Percentiles rank a stretch among this genome's conserved stretches.
These are phyloP conservation scores for Penicillium desertorum DNA, from an alignment of 495 filamentous ascomycete genomes.

Conservation along the genomic window DNA sequence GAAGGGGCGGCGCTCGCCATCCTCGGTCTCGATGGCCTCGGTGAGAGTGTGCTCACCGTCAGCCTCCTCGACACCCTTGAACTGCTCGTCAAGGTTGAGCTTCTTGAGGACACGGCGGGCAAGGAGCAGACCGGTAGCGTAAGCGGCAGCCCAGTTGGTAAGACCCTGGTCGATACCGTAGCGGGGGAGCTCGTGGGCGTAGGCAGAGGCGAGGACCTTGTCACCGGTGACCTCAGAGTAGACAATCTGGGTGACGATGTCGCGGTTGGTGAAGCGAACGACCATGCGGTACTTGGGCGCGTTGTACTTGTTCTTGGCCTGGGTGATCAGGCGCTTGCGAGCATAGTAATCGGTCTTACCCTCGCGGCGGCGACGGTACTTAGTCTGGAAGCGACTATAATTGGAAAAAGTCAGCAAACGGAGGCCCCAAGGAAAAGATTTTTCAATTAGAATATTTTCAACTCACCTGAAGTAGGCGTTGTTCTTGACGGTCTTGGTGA, in stretches of 20 bases:
- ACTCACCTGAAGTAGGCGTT: constrained; percentile 94
- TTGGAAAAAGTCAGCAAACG: constrained; percentile 22
- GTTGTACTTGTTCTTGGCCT: constrained; percentile 99
- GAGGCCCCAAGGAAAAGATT: constrained; percentile 13
- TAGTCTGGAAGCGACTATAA: constrained; percentile 93
- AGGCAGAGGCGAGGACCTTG: constrained; percentile 91
- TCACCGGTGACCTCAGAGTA: constrained; percentile 95
- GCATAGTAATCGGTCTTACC: constrained; percentile 99
- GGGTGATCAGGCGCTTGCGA: constrained; percentile 98
- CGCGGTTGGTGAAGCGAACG: constrained; percentile 99
- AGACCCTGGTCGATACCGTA: constrained; percentile 98
- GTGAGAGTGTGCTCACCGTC: constrained; percentile 93
- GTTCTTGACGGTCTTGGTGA: constrained; percentile 95
- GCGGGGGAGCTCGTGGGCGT: constrained; percentile 94
- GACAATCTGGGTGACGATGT: constrained; percentile 97
- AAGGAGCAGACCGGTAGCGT: constrained; percentile 93
- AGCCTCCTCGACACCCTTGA: constrained; percentile 90
- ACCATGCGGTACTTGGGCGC: constrained; percentile 99
- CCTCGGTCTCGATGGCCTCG: constrained; percentile 82
- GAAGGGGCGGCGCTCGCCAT: constrained; percentile 89
- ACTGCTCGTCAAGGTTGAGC: constrained; percentile 87
- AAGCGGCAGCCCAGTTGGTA: constrained; percentile 99
- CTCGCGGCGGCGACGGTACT: constrained; percentile 94
- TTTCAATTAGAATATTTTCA: not conserved
- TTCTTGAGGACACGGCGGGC: constrained; percentile 96